A percentile compares a stretch with the other conserved stretches of the same genome.
Conservation (phyloP, 1,284 basidiomycete species). For the Mycosarcoma maydis region DNA sequence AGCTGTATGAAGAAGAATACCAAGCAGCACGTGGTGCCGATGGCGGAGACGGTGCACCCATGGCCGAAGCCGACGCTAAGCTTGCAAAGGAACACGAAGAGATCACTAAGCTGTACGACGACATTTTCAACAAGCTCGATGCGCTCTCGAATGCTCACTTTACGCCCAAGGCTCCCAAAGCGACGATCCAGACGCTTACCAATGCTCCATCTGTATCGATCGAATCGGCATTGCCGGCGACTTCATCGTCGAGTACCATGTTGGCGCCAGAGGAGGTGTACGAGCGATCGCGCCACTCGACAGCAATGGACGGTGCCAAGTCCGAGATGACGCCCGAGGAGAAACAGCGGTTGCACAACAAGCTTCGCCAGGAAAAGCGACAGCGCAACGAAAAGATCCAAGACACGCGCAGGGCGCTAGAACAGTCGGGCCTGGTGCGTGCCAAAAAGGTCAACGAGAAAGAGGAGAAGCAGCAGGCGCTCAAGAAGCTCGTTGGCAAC, state of each 20-base stretch:
- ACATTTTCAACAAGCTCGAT: slow-evolving; percentile 88
- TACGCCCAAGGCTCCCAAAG: slow-evolving; percentile 92
- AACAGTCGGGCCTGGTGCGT: slow-evolving; percentile 71
- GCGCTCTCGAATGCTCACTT: slow-evolving; percentile 94
- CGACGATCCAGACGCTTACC: slow-evolving; percentile 83
- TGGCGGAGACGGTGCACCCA: slow-evolving; percentile 68
- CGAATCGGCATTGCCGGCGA: slow-evolving; percentile 89
- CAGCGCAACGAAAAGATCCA: slow-evolving; percentile 75
- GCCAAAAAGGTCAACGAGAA: slow-evolving; percentile 41
- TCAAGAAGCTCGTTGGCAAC: slow-evolving; percentile 63
- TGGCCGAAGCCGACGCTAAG: slow-evolving; percentile 86
- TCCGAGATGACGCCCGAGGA: slow-evolving; percentile 86
- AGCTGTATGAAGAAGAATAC: slow-evolving; percentile 96
- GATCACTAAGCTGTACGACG: slow-evolving; percentile 83
- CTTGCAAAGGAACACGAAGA: slow-evolving; percentile 87
- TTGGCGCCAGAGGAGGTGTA: slow-evolving; percentile 95
- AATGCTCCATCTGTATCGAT: slow-evolving; percentile 86
- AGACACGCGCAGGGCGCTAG: slow-evolving; percentile 75
- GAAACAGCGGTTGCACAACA: slow-evolving; percentile 72
- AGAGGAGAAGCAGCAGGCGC: slow-evolving; percentile 63
- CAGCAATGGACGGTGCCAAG: slow-evolving; percentile 67
- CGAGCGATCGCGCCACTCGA: slow-evolving; percentile 47
- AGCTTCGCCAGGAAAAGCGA: slow-evolving; percentile 73
- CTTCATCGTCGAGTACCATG: slow-evolving; percentile 79
- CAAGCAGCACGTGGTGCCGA: slow-evolving; percentile 72